Percentiles rank a stretch among this genome's conserved stretches.
These are phyloP conservation scores for Mrakia gelida DNA, from an alignment of 768 basidiomycete species.

Conservation along the genomic window DNA sequence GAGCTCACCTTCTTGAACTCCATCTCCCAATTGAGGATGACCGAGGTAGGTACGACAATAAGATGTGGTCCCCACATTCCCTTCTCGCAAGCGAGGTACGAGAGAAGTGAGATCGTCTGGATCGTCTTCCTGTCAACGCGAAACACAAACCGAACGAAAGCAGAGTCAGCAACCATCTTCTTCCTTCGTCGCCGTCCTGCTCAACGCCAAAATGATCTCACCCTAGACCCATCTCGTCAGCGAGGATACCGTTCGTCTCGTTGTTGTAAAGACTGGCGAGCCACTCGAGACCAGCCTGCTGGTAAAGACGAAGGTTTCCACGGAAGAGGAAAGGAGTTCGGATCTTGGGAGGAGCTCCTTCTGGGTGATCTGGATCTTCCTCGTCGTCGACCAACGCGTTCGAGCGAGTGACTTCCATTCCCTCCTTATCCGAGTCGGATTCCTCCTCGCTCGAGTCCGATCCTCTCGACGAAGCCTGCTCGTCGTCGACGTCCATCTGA, in stretches of 20 bases:
- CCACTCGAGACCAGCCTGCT: constrained; percentile 51
- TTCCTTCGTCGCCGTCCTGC: background rate
- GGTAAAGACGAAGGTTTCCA: constrained; percentile 49
- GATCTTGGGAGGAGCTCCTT: constrained; percentile 12
- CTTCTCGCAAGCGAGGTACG: constrained; percentile 46
- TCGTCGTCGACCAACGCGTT: background rate
- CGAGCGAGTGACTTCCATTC: background rate
- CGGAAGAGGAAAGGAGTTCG: constrained; percentile 47
- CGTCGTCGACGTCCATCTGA: constrained; percentile 33
- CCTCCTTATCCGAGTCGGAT: background rate
- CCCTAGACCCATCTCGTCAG: constrained; percentile 95
- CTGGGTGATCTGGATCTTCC: background rate
- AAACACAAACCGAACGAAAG: constrained; percentile 6
- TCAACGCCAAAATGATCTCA: too few relatives aligned
- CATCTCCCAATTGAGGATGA: constrained; percentile 49
- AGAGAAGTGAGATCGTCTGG: constrained; percentile 47
- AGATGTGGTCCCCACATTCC: constrained; percentile 48
- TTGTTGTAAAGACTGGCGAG: constrained; percentile 48
- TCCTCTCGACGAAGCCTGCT: constrained; percentile 73
- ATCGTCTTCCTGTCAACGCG: constrained; percentile 45
- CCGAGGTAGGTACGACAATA: constrained; percentile 48
- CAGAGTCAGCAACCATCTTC: background rate
- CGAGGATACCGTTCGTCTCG: constrained; percentile 51
- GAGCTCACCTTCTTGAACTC: constrained; percentile 45
- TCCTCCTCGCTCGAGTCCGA: constrained; percentile 60